These are phyloP conservation scores for Myriosclerotinia curreyana DNA, from an alignment of 2,329 filamentous ascomycete genomes.

Conservation along the genomic window DNA sequence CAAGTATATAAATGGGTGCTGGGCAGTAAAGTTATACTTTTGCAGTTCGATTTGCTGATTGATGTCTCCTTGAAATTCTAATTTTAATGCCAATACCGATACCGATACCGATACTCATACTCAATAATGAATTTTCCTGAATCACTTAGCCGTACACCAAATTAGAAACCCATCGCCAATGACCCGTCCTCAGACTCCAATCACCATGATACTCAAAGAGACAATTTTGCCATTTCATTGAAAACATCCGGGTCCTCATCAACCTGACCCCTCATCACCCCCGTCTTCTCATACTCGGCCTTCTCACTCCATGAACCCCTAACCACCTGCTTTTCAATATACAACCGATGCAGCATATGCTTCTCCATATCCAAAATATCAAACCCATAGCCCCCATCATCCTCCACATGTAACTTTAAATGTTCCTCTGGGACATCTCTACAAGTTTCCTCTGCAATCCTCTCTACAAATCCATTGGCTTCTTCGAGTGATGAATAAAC, in stretches of 20 bases:
- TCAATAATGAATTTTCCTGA: neutral
- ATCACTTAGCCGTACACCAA: neutral
- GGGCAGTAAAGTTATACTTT: neutral
- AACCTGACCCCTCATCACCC: neutral
- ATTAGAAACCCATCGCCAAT: neutral
- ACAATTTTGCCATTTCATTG: neutral
- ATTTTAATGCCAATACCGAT: neutral
- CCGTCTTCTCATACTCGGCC: neutral
- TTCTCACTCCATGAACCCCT: slow-evolving; percentile 7
- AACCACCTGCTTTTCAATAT: neutral
- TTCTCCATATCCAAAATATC: slow-evolving; percentile 8
- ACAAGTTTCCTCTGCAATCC: slow-evolving; percentile 5
- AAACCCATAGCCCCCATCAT: slow-evolving; percentile 2
- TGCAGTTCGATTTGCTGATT: neutral
- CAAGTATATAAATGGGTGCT: neutral
- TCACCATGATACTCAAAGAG: neutral
- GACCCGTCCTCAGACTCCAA: too few relatives aligned
- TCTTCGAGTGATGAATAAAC: slow-evolving; percentile 5
- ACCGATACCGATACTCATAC: too few relatives aligned
- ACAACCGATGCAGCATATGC: neutral
- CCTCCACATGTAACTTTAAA: neutral
- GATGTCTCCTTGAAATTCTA: neutral
- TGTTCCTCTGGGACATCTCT: neutral
- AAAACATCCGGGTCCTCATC: neutral
- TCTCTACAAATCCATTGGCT: slow-evolving; percentile 7